Evolutionary conservation across 805 yeast genomes (phyloP).

Genomic region (Zygosaccharomyces lentus): DNA sequence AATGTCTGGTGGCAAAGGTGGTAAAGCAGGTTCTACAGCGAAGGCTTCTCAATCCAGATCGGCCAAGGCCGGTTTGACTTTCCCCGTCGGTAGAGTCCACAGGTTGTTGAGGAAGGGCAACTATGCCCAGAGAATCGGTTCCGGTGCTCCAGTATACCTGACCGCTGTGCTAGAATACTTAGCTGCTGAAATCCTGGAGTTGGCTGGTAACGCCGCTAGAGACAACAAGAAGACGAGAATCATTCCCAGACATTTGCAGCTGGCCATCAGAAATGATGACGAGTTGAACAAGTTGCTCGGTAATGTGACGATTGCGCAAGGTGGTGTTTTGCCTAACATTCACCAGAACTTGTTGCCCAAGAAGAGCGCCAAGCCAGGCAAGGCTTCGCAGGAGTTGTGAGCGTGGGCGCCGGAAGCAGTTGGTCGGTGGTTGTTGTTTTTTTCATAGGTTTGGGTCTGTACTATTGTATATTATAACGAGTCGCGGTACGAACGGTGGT

Average conservation of each 20-base stretch:
- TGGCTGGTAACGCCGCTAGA: slow-evolving; percentile 98
- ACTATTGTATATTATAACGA: slow-evolving; percentile 3
- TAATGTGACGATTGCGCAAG: slow-evolving; percentile 95
- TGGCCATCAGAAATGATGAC: slow-evolving; percentile 98
- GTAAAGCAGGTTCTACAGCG: slow-evolving; percentile 91
- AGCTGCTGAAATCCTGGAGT: slow-evolving; percentile 96
- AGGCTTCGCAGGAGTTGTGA: slow-evolving; percentile 67
- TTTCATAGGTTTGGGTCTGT: slow-evolving; percentile 6
- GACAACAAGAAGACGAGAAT: slow-evolving; percentile 99
- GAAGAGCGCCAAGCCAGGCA: slow-evolving; percentile 57
- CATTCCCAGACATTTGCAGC: slow-evolving; percentile 96
- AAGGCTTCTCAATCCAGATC: slow-evolving; percentile 98
- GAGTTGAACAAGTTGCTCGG: slow-evolving; percentile 91
- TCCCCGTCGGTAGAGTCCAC: slow-evolving; percentile 99
- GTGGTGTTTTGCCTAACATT: slow-evolving; percentile 98
- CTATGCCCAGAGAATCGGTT: slow-evolving; percentile 98
- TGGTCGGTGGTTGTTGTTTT: background rate
- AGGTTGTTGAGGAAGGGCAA: slow-evolving; percentile 94
- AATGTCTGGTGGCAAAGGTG: slow-evolving; percentile 75
- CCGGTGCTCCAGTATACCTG: slow-evolving; percentile 98
- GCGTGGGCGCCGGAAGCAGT: slow-evolving; percentile 12
- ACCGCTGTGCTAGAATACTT: slow-evolving; percentile 96
- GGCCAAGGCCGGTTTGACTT: slow-evolving; percentile 96
- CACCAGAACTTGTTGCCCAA: slow-evolving; percentile 88
- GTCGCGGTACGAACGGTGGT: background rate